Base-by-base conservation (phyloP, 352 stramenopile species). In the Phytophthora crassamura region DNA sequence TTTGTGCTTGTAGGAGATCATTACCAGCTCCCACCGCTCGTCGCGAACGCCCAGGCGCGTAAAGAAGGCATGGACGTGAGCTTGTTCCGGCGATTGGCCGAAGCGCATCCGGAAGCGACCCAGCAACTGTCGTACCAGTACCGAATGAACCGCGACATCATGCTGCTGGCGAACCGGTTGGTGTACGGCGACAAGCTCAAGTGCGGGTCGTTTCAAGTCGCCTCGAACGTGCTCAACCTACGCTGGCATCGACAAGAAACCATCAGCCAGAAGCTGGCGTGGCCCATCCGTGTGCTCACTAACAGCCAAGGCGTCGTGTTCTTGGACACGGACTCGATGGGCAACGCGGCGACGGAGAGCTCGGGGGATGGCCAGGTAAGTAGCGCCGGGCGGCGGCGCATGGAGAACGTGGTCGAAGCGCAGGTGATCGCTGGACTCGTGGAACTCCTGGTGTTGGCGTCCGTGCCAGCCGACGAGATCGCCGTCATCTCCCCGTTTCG, bases 1-100 rank as follows among this genome's bases (percentile, higher is more conserved):
- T 99, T 99, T 82, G 88, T 99, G 25, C 80, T 99, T 0, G 97
- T 99, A 8, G 98, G 98, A 30, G 98, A 99, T 74, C 96, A 99
- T 63, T 97, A 99, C 68, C 98, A 99, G 73, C 81, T 99, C 11
- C 95, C 97, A n/a, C 97, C 98, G 22, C 75, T 99, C 0, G 96
- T 99, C 1, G 76, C 80, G 35, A 98, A 87, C 52, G 51, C 89
- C 20, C 82, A 97, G 61, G 97, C 97, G 35, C 77, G 82, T 20
- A 76, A 84, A 54, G 86, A 87, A 62, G 92, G 93, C 11, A 89
- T 97, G 80, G 84, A 93, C 53, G 74, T 93, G 10, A 95, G 84
- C 59, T 66, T 99, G 49, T 95, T 99, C 51, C 88, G 90, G 45
- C 75, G 88, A 8, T 65, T 99, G 14, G 90, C 91, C 7, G 91